phyloP scores from a whole-genome alignment of 2,329 filamentous ascomycete genomes.

The Hansfordia pulvinata region DNA sequence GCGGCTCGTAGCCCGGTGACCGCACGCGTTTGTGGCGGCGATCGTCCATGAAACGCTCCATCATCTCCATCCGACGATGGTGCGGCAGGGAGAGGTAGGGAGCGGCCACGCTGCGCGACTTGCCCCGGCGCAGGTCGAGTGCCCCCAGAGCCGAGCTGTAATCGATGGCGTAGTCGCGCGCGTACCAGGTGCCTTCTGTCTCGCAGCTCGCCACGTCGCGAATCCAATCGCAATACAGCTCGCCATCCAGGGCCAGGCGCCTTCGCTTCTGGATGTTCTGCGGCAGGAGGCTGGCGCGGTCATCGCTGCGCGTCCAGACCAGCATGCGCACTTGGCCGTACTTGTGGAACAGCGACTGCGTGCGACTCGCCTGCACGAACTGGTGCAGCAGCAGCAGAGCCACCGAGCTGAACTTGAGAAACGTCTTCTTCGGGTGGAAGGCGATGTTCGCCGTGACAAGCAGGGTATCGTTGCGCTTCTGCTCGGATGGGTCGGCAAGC shows the following conservation, averaged over 20 bases:
- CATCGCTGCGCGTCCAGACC: constrained; percentile 52
- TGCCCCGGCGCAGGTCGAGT: no score
- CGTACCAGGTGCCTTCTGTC: constrained; percentile 10
- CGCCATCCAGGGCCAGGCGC: constrained; percentile 43
- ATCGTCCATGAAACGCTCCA: no score
- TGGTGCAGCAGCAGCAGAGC: constrained; percentile 45
- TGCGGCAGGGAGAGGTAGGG: constrained; percentile 26
- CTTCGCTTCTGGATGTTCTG: constrained; percentile 38
- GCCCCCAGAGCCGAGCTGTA: constrained; percentile 28
- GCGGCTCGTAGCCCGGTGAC: constrained; percentile 1
- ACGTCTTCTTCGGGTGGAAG: constrained; percentile 34
- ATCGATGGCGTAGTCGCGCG: constrained; percentile 34
- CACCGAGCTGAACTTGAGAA: constrained; percentile 39
- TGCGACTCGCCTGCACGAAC: constrained; percentile 44
- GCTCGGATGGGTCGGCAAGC: constrained; percentile 21
- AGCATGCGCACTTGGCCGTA: constrained; percentile 74
- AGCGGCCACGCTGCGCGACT: constrained; percentile 31
- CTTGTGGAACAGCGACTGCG: constrained; percentile 49
- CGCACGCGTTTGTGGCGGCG: no score
- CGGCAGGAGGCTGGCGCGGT: constrained; percentile 47
- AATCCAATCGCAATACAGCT: constrained; percentile 45
- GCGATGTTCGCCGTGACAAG: constrained; percentile 59
- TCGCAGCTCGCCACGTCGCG: constrained; percentile 40
- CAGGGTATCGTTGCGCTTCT: constrained; percentile 54
- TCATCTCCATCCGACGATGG: constrained; percentile 24